Percentiles rank a stretch among this genome's conserved stretches.
Conservation (phyloP, 1,139 yeast species). For the Yamadazyma aaseri region DNA sequence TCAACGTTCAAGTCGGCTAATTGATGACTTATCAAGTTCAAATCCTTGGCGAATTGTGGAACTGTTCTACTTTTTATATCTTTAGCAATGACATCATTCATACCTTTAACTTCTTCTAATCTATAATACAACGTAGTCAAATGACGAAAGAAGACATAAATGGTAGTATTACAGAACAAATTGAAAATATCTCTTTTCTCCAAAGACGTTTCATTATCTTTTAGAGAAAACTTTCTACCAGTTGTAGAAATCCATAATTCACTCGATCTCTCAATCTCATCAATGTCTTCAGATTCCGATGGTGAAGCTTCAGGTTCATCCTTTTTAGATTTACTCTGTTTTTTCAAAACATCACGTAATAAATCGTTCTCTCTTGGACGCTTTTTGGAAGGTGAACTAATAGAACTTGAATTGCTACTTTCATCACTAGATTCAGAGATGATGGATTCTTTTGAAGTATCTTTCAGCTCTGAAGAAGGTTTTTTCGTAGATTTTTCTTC, state of each 20-base stretch:
- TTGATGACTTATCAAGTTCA: constrained; percentile 79
- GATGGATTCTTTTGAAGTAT: constrained; percentile 2
- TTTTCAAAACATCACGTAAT: constrained; percentile 72
- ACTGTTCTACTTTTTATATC: constrained; percentile 66
- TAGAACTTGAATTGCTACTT: neutral
- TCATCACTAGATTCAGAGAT: constrained; percentile 5
- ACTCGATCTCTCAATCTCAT: constrained; percentile 57
- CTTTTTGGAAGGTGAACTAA: constrained; percentile 31
- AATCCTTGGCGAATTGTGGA: constrained; percentile 86
- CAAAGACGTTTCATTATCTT: constrained; percentile 21
- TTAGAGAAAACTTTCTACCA: constrained; percentile 31
- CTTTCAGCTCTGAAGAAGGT: too few relatives aligned
- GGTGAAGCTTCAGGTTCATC: constrained; percentile 39
- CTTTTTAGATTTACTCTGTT: constrained; percentile 52
- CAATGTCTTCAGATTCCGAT: constrained; percentile 35
- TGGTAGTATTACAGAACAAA: constrained; percentile 86
- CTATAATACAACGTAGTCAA: constrained; percentile 81
- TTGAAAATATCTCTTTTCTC: constrained; percentile 56
- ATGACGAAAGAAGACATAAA: constrained; percentile 88
- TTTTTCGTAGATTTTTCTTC: constrained; percentile 7
- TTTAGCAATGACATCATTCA: constrained; percentile 63
- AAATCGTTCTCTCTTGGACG: constrained; percentile 65
- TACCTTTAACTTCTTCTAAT: constrained; percentile 68
- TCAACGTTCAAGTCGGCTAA: constrained; percentile 77
- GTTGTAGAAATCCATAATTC: constrained; percentile 64